A percentile compares a stretch with the other conserved stretches of the same genome.
Conservation (phyloP, 2,329 filamentous ascomycete genomes). For the Trichoderma sp. region DNA sequence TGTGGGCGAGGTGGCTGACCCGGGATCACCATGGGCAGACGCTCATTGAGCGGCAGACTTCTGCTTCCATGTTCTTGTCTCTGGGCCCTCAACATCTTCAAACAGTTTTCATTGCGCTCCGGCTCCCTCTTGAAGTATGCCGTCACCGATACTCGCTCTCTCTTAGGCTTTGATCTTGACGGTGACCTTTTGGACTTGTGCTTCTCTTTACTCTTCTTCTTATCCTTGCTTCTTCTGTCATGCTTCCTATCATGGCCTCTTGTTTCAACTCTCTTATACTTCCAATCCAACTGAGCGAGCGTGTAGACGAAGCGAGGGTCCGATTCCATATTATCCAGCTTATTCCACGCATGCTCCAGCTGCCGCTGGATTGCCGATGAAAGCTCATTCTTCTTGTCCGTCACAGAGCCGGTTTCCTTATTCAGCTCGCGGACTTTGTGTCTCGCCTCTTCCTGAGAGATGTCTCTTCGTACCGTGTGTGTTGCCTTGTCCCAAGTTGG, state of each 20-base stretch:
- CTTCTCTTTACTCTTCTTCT: neutral
- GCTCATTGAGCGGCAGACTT: neutral
- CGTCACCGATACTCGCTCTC: conserved; percentile 40
- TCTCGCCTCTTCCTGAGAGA: conserved; percentile 38
- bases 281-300: conserved; percentile 45
- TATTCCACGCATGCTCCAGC: conserved; percentile 38
- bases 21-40: neutral
- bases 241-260: conserved; percentile 21
- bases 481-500: conserved; percentile 42
- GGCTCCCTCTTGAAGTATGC: conserved; percentile 47
- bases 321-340: conserved; percentile 34
- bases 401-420: conserved; percentile 25
- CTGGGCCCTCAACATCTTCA: conserved; percentile 28
- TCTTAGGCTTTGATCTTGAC: conserved; percentile 30
- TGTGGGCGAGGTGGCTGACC: neutral
- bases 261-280: conserved; percentile 30
- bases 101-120: conserved; percentile 30
- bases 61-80: neutral
- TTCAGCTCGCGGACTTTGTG: conserved; percentile 40
- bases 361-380: conserved; percentile 39
- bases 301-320: conserved; percentile 41
- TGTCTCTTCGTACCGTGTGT: conserved; percentile 33
- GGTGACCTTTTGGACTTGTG: neutral
- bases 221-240: conserved; percentile 23
- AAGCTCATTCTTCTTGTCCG: conserved; percentile 40